These are phyloP conservation scores for Anthoceros angustus DNA, from an alignment of 225 moss, liverwort and hornwort genomes.

Conservation along the genomic window DNA sequence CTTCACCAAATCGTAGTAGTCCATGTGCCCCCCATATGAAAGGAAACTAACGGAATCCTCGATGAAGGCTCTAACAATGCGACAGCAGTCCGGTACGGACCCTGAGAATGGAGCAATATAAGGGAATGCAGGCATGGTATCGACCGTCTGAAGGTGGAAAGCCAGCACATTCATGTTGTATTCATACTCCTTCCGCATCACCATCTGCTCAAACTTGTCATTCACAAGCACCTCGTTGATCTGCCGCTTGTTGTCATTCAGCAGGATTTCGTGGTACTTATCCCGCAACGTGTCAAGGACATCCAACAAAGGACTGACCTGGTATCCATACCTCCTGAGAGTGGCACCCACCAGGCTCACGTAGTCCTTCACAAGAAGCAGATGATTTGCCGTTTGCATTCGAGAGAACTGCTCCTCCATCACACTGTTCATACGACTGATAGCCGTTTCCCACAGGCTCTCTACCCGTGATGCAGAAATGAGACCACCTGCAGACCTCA, in stretches of 20 bases:
- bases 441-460: constrained; percentile 89
- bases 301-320: constrained; percentile 39
- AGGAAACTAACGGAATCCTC: constrained; percentile 82
- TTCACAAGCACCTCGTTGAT: constrained; percentile 86
- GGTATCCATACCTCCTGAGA: constrained; percentile 77
- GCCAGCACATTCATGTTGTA: constrained; percentile 90
- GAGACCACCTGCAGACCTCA: constrained; percentile 88
- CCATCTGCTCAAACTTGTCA: constrained; percentile 96
- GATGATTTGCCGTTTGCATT: constrained; percentile 80
- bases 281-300: constrained; percentile 60
- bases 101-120: constrained; percentile 95
- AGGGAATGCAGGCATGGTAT: constrained; percentile 94
- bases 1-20: constrained; percentile 93
- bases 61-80: constrained; percentile 73
- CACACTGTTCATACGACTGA: constrained; percentile 76
- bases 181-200: constrained; percentile 95
- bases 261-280: constrained; percentile 83
- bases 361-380: constrained; percentile 88
- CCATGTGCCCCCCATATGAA: constrained; percentile 83
- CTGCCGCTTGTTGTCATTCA: constrained; percentile 65
- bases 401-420: constrained; percentile 93
- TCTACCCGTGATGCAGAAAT: constrained; percentile 69
- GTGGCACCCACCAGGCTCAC: constrained; percentile 84
- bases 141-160: constrained; percentile 78
- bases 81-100: constrained; percentile 88